Base-by-base conservation (phyloP, 2,329 filamentous ascomycete genomes). In the Fusarium illudens region DNA sequence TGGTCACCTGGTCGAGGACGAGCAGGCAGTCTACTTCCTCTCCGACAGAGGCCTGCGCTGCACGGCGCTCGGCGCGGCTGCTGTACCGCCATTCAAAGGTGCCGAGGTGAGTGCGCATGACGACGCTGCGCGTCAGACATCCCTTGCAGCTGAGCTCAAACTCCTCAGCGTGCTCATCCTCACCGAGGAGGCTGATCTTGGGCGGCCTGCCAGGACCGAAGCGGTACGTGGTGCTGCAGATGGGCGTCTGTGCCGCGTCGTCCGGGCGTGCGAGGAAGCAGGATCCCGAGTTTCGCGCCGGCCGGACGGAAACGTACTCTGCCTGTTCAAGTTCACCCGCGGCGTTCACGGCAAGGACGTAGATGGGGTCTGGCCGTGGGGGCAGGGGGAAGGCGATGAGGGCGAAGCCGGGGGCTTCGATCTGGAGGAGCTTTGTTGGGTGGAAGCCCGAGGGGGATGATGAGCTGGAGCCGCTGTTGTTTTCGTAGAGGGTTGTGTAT, bases 81-180 rank as follows among this genome's bases (percentile, higher is more conserved):
- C 81, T 81, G 73, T 90, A 89, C 12, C 82, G 80, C 87, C 88
- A 90, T 63, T 83, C 79, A 60, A 87, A 87, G 1, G 76, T 80
- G 15, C 85, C 86, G 34, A 83, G 77, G 10, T 81, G 81, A 10
- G 83, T 83, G 37, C 77, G 75, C 67, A 89, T 84, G 8, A 67
- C 71, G 30, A 81, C 79, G 3, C 82, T 77, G 30, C 86, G 83
- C 13, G 84, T 85, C 4, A 81, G 77, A 71, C 83, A 77, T 62
- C 80, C 81, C 19, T 80, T 75, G 57, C 74, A 69, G 17, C 50
- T 53, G 30, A 75, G 70, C 36, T 73, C 71, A 9, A 76, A 68
- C 11, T 75, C 74, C 6, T 78, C 72, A 15, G 68, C 17, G 42
- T 51, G 20, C 1, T 48, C 39, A 2, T 49, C 15, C 7, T 42